Conservation (phyloP, 495 filamentous ascomycete species). For the Penicillium herquei region DNA sequence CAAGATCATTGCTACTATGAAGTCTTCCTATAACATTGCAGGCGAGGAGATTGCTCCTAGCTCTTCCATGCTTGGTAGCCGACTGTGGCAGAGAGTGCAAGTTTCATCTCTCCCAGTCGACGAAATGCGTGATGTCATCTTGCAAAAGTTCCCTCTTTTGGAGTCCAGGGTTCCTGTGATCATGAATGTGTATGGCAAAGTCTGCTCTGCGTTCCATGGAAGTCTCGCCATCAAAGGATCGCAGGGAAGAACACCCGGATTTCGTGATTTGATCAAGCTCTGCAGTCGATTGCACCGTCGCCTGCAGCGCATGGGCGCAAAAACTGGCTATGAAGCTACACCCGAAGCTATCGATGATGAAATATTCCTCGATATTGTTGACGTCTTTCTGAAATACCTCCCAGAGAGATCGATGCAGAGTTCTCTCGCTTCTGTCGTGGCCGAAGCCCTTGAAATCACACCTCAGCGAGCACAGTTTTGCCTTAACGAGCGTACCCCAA, state of each 20-base stretch:
- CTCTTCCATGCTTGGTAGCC: constrained; percentile 67
- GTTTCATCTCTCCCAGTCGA: constrained; percentile 63
- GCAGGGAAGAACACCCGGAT: constrained; percentile 54
- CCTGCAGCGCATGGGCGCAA: constrained; percentile 56
- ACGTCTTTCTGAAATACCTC: constrained; percentile 80
- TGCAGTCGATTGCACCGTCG: constrained; percentile 69
- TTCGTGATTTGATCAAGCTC: constrained; percentile 88
- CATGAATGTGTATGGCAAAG: constrained; percentile 70
- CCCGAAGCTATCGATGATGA: constrained; percentile 70
- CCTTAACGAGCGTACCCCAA: constrained; percentile 64
- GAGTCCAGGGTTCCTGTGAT: constrained; percentile 65
- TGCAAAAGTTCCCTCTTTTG: constrained; percentile 65
- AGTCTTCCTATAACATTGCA: constrained; percentile 67
- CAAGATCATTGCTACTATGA: constrained; percentile 85
- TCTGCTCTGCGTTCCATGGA: constrained; percentile 54
- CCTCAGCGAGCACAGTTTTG: constrained; percentile 72
- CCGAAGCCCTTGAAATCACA: constrained; percentile 81
- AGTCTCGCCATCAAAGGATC: constrained; percentile 46
- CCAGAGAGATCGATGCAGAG: constrained; percentile 62
- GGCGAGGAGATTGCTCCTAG: constrained; percentile 60
- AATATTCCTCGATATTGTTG: constrained; percentile 86
- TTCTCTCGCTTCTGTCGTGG: constrained; percentile 64
- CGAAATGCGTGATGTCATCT: constrained; percentile 74
- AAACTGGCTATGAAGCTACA: constrained; percentile 71
- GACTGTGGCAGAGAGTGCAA: constrained; percentile 76